Evolutionary conservation across 1,139 yeast genomes (phyloP).

Genomic region (Debaryomycetaceae sp.): DNA sequence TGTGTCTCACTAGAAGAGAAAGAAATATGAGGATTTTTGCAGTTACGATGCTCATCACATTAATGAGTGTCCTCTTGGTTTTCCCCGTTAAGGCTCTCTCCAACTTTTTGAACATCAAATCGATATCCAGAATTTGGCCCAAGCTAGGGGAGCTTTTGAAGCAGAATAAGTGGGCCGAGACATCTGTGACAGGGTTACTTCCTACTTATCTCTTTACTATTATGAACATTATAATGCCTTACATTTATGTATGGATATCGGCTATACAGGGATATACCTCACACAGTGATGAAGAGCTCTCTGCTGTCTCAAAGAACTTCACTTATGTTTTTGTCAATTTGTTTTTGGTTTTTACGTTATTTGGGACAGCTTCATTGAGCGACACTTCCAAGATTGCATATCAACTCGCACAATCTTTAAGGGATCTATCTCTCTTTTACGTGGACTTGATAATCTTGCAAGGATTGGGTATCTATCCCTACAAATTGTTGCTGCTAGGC

Average conservation of each 20-base stretch:
- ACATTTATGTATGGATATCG: constrained; percentile 68
- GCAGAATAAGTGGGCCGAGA: constrained; percentile 53
- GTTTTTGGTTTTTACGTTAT: constrained; percentile 78
- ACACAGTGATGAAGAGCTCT: constrained; percentile 76
- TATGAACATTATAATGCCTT: constrained; percentile 71
- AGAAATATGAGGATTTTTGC: constrained; percentile 57
- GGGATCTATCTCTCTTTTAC: constrained; percentile 70
- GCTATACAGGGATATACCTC: constrained; percentile 72
- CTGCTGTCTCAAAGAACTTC: constrained; percentile 77
- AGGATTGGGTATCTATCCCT: constrained; percentile 83
- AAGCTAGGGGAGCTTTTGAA: constrained; percentile 61
- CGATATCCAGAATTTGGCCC: constrained; percentile 73
- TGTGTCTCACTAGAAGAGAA: constrained; percentile 56
- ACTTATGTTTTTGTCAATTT: constrained; percentile 81
- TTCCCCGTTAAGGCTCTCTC: constrained; percentile 75
- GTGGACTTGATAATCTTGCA: constrained; percentile 79
- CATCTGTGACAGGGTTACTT: constrained; percentile 71
- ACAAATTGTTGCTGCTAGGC: constrained; percentile 67
- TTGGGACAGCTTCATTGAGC: constrained; percentile 71
- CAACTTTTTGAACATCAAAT: constrained; percentile 62
- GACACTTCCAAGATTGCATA: constrained; percentile 76
- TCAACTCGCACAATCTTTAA: constrained; percentile 68
- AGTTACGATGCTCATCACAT: constrained; percentile 61
- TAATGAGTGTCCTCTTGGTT: constrained; percentile 63
- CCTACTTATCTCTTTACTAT: constrained; percentile 76